Base-by-base conservation (phyloP, 176 grass and related monocot species). In the Lolium multiflorum region DNA sequence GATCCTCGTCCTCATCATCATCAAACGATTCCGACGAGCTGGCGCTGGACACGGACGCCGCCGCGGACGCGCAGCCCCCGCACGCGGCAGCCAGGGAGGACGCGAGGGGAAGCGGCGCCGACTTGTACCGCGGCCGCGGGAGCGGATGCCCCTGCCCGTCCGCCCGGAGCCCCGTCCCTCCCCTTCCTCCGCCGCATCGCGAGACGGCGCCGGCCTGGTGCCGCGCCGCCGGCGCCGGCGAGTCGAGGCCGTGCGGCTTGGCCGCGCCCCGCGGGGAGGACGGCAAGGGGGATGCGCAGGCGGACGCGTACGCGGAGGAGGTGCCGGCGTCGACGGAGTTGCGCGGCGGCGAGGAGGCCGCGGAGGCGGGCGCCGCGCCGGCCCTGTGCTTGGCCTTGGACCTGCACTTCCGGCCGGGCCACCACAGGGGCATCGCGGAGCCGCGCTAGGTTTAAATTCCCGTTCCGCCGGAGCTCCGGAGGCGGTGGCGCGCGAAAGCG, bases 1-100 rank as follows among this genome's bases (percentile, higher is more conserved):
- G 81, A 67, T 93, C 91, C 37, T 51, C 69, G 9, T 61, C 84
- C 54, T 94, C 93, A 10, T 61, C 84, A 47, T 94, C 93, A 38
- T 98, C 95, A 18, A 69, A 69, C 24, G 93, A 93, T 64, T 83
- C 93, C 25, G 84, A 93, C 37, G 95, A 98, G 68, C 83, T 85
- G 39, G 77, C 43, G 71, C 93, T 90, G 7, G 89, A 97, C 12
- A 31, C 89, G 12, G 90, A 91, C 9, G 85, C 80, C 15, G 85
- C 81, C 37, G 37, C 84, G 2, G 85, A 90, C 51, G 55, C 58
- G 68, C 85, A 74, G n/a, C 24, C 47, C 48, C 57, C 52, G 65
- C 59, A 46, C 12, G 43, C 41, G 4, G 60, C 38, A 8, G 60
- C 81, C 3, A 35, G 84, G 37, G 80, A 38, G 9, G 80, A 28